Base-by-base conservation (phyloP, 495 filamentous ascomycete genomes). In the Penicillium pulvis region DNA sequence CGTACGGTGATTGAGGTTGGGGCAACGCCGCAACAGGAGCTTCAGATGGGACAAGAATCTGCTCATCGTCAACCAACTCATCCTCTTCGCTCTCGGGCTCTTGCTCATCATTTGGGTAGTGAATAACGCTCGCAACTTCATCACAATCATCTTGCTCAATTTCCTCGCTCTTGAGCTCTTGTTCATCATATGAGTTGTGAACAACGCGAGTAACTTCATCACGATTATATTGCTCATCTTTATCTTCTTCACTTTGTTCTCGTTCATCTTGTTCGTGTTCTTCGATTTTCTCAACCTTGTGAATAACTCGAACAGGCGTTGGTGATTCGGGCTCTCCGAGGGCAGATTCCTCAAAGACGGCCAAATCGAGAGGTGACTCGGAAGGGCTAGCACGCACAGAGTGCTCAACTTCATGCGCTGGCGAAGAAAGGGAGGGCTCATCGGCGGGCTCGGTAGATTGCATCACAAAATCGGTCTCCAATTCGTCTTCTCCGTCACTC, bases 61-160 rank as follows among this genome's bases (percentile, higher is more conserved):
- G 31, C 26, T 67, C 70, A 24, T 66, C 58, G 6, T 74, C 55
- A 36, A 63, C 58, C 47, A 52, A 56, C 39, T 60, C 57, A 45
- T 53, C 44, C 9, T 60, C 41, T 26, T 65, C 66, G 30, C 35
- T 59, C 7, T 60, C 57, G 10, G 60, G 52, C 19, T 70, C 58
- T 26, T 68, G 41, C 20, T 60, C 53, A 6, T 67, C 61, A 44
- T 58, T 31, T 58, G 23, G 36, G 14, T 24, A 16, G 36, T 43
- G 36, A 14, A 52, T n/a, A 52, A 52, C 17, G 23, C 35, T 52
- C 1, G 17, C 50, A 39, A 11, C n/a, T 23, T 52, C 50, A 24
- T 31, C 33, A 11, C n/a, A 0, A 24, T 53, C 23, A 3, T 53
- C 39, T 16, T 59, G 23, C 26, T 30, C 41, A 7, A 23, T 23